Percentiles rank a stretch among this genome's conserved stretches.
Evolutionary conservation across 768 basidiomycete species (phyloP).

Genomic region (Phanerochaete sordida): DNA sequence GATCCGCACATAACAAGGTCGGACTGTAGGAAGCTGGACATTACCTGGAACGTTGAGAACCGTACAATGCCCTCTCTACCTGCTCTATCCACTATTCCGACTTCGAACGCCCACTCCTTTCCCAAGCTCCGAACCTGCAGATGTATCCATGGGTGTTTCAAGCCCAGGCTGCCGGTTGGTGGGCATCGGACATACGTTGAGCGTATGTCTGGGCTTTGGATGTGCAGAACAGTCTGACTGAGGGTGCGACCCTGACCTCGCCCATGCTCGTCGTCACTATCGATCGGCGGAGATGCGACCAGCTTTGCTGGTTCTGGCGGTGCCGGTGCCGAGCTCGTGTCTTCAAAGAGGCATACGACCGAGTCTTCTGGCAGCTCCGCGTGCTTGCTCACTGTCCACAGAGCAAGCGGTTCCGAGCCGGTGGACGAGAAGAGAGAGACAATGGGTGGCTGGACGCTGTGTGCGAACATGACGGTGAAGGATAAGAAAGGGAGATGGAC

Average conservation of each 20-base stretch:
- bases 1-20: conserved; percentile 14
- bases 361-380: conserved; percentile 56
- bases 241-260: conserved; percentile 33
- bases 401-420: conserved; percentile 52
- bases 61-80: conserved; percentile 59
- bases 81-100: conserved; percentile 64
- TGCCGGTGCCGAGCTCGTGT: conserved; percentile 44
- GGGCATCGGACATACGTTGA: conserved; percentile 70
- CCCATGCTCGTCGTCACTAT: not conserved
- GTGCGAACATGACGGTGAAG: conserved; percentile 44
- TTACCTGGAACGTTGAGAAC: conserved; percentile 80
- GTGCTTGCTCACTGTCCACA: conserved; percentile 52
- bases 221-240: conserved; percentile 69
- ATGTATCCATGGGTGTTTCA: conserved; percentile 74
- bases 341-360: conserved; percentile 60
- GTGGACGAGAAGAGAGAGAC: conserved; percentile 80
- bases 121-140: conserved; percentile 68
- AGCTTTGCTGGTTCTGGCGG: conserved; percentile 45
- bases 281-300: conserved; percentile 37
- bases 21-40: conserved; percentile 3
- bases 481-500: not conserved
- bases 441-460: conserved; percentile 54
- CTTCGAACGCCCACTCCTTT: conserved; percentile 71
- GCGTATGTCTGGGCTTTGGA: conserved; percentile 72
- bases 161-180: conserved; percentile 41